Base-by-base conservation (phyloP, 2,329 filamentous ascomycete genomes). In the Diaporthe humulicola region DNA sequence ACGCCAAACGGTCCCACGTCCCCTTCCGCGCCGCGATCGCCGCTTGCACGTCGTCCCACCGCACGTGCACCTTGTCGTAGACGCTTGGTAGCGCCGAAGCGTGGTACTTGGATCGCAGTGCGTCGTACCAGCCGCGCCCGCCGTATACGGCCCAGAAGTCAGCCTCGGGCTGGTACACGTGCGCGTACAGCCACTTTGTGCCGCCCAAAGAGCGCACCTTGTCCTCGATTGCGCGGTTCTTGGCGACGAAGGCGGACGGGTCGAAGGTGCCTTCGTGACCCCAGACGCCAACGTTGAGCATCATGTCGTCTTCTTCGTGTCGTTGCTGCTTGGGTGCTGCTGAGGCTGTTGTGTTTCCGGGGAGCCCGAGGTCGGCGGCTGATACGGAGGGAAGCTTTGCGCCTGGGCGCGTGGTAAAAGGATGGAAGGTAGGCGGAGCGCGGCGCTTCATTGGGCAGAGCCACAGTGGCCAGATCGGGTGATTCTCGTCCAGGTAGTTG, bases 121-220 rank as follows among this genome's bases (percentile, higher is more conserved):
- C 85, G 42, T 93, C 88, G 81, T 95, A 95, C 88, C 88, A 90
- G 28, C 81, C 79, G 56, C 85, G 83, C 70, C 90, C 87, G 72
- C 87, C 87, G 81, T 94, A 94, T 66, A 91, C 85, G 40, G 84
- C 79, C 92, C 92, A 94, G 83, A 94, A 95, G 80, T 94, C 90
- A 0, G 88, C 85, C 80, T 93, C 89, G n/a, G 89, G 88, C 82
- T 97, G 97, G 85, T 95, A 97, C 0, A 94, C 93, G 80, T 96
- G 93, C 3, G 95, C 94, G 83, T 98, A 97, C 17, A 97, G 86
- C 93, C 94, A 97, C 85, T 97, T 97, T 86, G 93, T 90, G 3
- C 95, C 95, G 61, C 92, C 92, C 0, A 97, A 88, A 77, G 91
- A 87, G 64, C 86, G 86, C 4, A 96, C 89, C 80, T 93, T 93